These are phyloP conservation scores for Geranium brycei DNA, from an alignment of 345 rosid species.

Conservation along the genomic window DNA sequence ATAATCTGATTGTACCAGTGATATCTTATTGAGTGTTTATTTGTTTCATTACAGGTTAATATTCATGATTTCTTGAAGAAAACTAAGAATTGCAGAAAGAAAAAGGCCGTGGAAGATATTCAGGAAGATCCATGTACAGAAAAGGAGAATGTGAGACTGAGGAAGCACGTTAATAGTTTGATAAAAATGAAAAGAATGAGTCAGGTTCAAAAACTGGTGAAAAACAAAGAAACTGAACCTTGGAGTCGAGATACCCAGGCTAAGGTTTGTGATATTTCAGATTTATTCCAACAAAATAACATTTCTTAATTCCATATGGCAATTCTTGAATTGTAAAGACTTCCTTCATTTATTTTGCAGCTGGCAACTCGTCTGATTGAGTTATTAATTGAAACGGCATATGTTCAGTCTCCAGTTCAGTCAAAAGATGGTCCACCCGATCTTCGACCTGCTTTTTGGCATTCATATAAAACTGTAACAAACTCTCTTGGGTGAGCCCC, in stretches of 20 bases:
- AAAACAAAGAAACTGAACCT: constrained; percentile 49
- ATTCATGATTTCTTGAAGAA: constrained; percentile 70
- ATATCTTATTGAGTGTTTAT: background rate
- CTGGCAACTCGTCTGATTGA: constrained; percentile 80
- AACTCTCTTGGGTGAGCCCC: constrained; percentile 50
- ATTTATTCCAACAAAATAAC: constrained; percentile 1
- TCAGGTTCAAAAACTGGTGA: constrained; percentile 63
- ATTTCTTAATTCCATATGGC: constrained; percentile 1
- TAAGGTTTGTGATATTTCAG: constrained; percentile 42
- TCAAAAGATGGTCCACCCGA: constrained; percentile 58
- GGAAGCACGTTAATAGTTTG: constrained; percentile 64
- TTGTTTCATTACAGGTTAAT: constrained; percentile 42
- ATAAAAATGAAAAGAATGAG: constrained; percentile 51
- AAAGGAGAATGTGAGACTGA: constrained; percentile 51
- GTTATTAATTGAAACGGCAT: constrained; percentile 68
- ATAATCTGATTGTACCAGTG: background rate
- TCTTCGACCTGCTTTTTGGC: constrained; percentile 88
- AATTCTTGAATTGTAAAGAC: background rate
- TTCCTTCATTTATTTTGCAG: constrained; percentile 29
- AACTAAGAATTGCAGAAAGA: constrained; percentile 34
- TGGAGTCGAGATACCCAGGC: constrained; percentile 88
- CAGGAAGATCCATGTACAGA: constrained; percentile 20
- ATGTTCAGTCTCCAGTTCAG: constrained; percentile 75
- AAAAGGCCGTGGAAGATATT: constrained; percentile 29
- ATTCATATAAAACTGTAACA: constrained; percentile 42